These are phyloP conservation scores for Grosmannia huntii DNA, from an alignment of 2,329 filamentous ascomycete genomes.

Conservation along the genomic window DNA sequence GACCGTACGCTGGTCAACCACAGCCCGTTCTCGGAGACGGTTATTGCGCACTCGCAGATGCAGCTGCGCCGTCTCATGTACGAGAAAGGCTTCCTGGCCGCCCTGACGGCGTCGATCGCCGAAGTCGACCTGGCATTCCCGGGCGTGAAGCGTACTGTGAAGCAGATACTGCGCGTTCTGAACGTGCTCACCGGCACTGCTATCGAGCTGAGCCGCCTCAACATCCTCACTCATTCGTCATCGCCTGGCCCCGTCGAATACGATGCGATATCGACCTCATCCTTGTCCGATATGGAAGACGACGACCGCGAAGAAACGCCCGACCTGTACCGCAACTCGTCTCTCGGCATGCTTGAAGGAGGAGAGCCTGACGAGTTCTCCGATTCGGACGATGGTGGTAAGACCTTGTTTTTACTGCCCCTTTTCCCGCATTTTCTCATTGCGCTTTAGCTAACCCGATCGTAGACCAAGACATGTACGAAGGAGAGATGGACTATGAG, in stretches of 20 bases:
- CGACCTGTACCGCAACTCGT: constrained; percentile 92
- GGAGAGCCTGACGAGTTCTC: constrained; percentile 61
- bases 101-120: constrained; percentile 81
- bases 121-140: constrained; percentile 95
- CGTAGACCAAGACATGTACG: constrained; percentile 86
- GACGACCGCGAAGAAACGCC: constrained; percentile 88
- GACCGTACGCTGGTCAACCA: constrained; percentile 43
- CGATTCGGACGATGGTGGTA: constrained; percentile 40
- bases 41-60: constrained; percentile 49
- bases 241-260: constrained; percentile 65
- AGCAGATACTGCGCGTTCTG: constrained; percentile 86
- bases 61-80: constrained; percentile 94
- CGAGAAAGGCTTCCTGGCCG: constrained; percentile 87
- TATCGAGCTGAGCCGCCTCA: constrained; percentile 69
- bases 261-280: constrained; percentile 76
- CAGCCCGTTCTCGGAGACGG: constrained; percentile 12
- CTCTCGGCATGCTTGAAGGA: constrained; percentile 86
- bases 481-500: constrained; percentile 80
- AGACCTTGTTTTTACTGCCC: background rate
- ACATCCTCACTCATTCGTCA: constrained; percentile 50
- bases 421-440: background rate
- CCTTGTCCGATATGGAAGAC: constrained; percentile 76
- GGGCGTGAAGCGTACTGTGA: constrained; percentile 83
- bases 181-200: constrained; percentile 80
- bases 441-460: constrained; percentile 14